phyloP scores from a whole-genome alignment of 176 grass and related monocot species.

The Puya raimondii region DNA sequence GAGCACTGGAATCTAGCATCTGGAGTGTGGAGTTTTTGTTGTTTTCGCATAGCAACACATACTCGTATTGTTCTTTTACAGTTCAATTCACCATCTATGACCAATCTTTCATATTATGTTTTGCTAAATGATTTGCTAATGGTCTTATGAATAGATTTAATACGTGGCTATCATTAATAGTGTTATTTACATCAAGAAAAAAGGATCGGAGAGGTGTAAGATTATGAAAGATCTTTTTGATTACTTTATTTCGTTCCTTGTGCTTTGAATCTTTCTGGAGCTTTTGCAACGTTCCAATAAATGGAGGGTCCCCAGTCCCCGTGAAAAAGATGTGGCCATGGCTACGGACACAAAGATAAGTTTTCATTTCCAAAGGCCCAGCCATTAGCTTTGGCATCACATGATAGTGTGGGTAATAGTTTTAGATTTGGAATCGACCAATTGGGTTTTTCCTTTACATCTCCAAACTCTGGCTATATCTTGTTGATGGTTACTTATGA shows the following conservation, averaged over 20 bases:
- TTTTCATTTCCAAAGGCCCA: neutral
- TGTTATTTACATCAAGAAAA: neutral
- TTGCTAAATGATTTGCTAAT: too few relatives aligned
- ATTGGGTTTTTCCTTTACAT: neutral
- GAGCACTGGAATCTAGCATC: too few relatives aligned
- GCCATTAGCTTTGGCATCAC: neutral
- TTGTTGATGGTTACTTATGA: neutral
- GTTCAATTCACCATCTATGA: too few relatives aligned
- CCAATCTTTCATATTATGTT: too few relatives aligned
- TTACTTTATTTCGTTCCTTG: neutral
- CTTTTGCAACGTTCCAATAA: neutral
- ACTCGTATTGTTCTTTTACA: too few relatives aligned
- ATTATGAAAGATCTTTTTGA: neutral
- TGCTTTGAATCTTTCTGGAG: constrained; percentile 1
- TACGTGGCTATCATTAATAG: too few relatives aligned
- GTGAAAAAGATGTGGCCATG: neutral
- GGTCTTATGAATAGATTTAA: too few relatives aligned
- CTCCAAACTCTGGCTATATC: neutral
- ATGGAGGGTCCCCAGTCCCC: neutral
- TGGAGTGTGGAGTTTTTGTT: too few relatives aligned
- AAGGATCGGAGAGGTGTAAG: neutral
- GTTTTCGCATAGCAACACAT: too few relatives aligned
- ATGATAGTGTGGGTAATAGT: neutral
- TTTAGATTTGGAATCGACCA: constrained; percentile 3
- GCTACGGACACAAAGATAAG: constrained; percentile 1